phyloP scores from a whole-genome alignment of 768 basidiomycete genomes.

The Mycena haematopus region DNA sequence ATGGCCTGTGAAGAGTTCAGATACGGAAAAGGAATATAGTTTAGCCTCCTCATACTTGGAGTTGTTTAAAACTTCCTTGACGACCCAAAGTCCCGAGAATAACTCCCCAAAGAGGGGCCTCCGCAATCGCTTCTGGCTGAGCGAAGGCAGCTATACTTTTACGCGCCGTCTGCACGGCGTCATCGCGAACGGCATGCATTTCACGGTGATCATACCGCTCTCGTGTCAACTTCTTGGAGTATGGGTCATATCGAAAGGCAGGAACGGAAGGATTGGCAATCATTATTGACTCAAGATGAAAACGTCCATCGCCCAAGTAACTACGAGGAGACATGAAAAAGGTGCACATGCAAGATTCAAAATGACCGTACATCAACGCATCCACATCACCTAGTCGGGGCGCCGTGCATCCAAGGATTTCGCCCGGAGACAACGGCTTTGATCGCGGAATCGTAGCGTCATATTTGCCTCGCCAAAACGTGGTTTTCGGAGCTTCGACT shows the following conservation, averaged over 20 bases:
- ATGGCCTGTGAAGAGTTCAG: constrained; percentile 60
- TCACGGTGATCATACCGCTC: constrained; percentile 90
- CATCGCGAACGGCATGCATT: constrained; percentile 78
- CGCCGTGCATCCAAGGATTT: constrained; percentile 96
- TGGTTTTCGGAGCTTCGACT: constrained; percentile 23
- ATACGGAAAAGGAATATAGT: neutral
- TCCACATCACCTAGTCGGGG: constrained; percentile 81
- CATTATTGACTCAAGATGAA: constrained; percentile 99
- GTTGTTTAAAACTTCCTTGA: constrained; percentile 90
- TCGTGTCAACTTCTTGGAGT: constrained; percentile 94
- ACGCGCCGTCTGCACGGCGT: constrained; percentile 78
- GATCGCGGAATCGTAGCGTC: constrained; percentile 81
- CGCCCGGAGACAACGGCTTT: constrained; percentile 94
- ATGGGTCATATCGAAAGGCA: constrained; percentile 98
- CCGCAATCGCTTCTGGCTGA: constrained; percentile 11
- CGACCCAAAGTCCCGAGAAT: constrained; percentile 93
- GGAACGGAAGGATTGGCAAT: constrained; percentile 96
- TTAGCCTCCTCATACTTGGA: constrained; percentile 57
- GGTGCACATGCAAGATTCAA: constrained; percentile 1
- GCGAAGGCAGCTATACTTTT: constrained; percentile 57
- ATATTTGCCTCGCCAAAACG: constrained; percentile 68
- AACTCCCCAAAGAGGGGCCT: constrained; percentile 79
- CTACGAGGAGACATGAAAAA: constrained; percentile 46
- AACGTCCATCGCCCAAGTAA: constrained; percentile 97
- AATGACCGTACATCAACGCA: constrained; percentile 81